A percentile compares a stretch with the other conserved stretches of the same genome.
phyloP scores from a whole-genome alignment of 2,329 filamentous ascomycete species.

The Graphilbum fragrans region DNA sequence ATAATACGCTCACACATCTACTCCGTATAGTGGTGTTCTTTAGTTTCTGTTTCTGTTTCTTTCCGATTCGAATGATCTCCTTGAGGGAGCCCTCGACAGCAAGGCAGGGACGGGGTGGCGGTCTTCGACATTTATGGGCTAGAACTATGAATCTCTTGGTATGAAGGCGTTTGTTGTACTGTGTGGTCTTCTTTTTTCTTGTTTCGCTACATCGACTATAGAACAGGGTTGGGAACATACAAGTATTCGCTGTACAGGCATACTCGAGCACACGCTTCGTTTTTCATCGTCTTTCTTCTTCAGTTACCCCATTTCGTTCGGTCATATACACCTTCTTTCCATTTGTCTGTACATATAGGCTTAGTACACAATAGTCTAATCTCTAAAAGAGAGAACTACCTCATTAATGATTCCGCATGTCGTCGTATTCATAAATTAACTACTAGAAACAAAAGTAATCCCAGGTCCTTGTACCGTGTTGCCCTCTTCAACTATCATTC shows the following conservation, averaged over 20 bases:
- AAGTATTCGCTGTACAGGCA: neutral
- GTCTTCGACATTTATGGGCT: neutral
- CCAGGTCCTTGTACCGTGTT: too few relatives aligned
- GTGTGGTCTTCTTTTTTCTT: neutral
- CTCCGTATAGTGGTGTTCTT: neutral
- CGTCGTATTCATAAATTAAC: too few relatives aligned
- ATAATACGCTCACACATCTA: neutral
- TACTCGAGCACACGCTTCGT: neutral
- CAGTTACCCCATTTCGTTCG: too few relatives aligned
- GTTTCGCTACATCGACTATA: slow-evolving; percentile 4
- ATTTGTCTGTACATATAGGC: neutral
- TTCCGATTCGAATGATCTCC: neutral
- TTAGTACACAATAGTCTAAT: too few relatives aligned
- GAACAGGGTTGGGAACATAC: slow-evolving; percentile 1
- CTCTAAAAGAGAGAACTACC: too few relatives aligned
- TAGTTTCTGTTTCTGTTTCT: neutral
- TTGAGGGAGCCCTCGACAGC: neutral
- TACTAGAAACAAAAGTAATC: too few relatives aligned
- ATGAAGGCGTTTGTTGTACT: neutral
- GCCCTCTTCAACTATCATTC: too few relatives aligned
- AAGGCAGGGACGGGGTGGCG: neutral
- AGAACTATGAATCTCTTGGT: neutral
- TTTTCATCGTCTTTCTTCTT: too few relatives aligned
- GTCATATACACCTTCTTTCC: neutral
- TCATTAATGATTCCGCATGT: too few relatives aligned